phyloP scores from a whole-genome alignment of 352 stramenopile species.

The Phytophthora kernoviae region DNA sequence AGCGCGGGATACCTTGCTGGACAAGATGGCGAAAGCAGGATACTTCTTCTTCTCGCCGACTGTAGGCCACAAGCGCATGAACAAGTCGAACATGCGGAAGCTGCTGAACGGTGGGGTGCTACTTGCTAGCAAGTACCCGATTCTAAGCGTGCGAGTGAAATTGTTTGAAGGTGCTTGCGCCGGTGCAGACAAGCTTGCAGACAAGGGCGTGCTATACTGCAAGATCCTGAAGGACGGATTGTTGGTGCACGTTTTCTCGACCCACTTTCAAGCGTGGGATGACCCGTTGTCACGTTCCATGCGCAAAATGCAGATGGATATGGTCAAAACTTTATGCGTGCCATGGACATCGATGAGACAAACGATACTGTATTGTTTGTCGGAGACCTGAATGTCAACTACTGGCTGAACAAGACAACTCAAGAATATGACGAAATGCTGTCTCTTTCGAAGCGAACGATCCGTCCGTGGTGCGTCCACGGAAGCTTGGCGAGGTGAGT shows the following conservation, averaged over 20 bases:
- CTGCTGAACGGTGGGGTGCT: constrained; percentile 76
- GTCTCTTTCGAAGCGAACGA: constrained; percentile 62
- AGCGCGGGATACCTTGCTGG: constrained; percentile 60
- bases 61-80: constrained; percentile 68
- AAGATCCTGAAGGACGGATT: constrained; percentile 81
- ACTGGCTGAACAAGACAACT: constrained; percentile 74
- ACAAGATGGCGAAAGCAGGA: constrained; percentile 60
- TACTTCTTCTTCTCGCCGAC: constrained; percentile 81
- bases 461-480: constrained; percentile 34
- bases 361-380: constrained; percentile 70
- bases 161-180: constrained; percentile 69
- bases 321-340: constrained; percentile 62
- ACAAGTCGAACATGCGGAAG: constrained; percentile 71
- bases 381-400: constrained; percentile 81
- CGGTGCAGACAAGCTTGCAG: constrained; percentile 67
- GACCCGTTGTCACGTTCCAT: constrained; percentile 57
- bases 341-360: constrained; percentile 58
- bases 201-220: constrained; percentile 83
- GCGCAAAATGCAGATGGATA: constrained; percentile 70
- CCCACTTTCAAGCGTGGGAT: constrained; percentile 81
- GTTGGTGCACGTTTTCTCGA: constrained; percentile 76
- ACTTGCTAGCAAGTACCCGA: constrained; percentile 74
- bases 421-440: constrained; percentile 87
- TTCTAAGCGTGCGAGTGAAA: constrained; percentile 73
- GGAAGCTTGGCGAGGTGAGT: constrained; percentile 21